phyloP scores from a whole-genome alignment of 176 grass and related monocot genomes.

The Stipa capillata region DNA sequence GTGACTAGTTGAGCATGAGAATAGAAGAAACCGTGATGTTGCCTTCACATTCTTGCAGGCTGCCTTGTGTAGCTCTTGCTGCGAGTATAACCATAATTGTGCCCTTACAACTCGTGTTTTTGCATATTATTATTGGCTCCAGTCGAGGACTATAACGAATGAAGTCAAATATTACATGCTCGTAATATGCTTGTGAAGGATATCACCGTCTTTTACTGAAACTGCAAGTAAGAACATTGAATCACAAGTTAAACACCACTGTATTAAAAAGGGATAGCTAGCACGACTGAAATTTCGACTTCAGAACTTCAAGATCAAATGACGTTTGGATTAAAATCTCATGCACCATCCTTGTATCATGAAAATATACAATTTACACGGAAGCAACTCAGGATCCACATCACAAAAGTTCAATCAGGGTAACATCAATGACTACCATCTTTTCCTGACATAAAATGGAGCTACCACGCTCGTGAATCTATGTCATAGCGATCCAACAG shows the following conservation, averaged over 20 bases:
- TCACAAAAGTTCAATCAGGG: no score
- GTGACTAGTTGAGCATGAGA: background rate
- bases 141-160: background rate
- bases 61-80: background rate
- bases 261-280: background rate
- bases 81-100: background rate
- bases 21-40: background rate
- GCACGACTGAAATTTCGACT: background rate
- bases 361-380: no score
- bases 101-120: background rate
- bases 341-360: background rate
- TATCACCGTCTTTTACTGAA: background rate
- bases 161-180: background rate
- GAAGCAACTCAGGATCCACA: no score
- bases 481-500: no score
- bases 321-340: background rate
- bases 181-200: background rate
- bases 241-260: background rate
- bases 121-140: background rate
- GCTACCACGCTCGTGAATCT: no score
- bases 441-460: no score
- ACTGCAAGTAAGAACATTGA: background rate
- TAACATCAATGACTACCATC: no score
- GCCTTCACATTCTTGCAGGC: background rate
- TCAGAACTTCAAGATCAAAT: background rate